Evolutionary conservation across 2,329 filamentous ascomycete genomes (phyloP), one percentile per base, ranked within the genome.

Genomic region (Pseudogymnoascus sp.): DNA sequence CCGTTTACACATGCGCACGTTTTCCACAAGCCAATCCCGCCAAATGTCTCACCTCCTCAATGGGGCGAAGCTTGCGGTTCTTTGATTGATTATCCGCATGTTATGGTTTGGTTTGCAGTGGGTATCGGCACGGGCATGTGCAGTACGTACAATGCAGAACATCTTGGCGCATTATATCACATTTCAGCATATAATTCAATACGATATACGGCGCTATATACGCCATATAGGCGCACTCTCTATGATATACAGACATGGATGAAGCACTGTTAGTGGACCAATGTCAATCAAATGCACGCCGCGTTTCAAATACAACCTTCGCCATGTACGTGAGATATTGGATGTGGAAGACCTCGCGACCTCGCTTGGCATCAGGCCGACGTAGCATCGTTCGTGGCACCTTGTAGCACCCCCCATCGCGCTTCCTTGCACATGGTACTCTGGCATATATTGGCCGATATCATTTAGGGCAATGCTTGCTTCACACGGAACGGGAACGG

Each of bases 221-320:
- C 4, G 26, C 26, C 7, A 33, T 53, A 56, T 56, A 56, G n/a
- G n/a, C 26, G 17, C 29, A 56, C 10, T 17, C 15, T 56, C n/a
- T 19, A 19, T 13, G 50, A 19, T 33, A 56, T 56, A 33, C 29
- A 56, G 50, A 29, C 50, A 56, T 56, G 6, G 9, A 7, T 13
- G 10, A 19, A 13, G 26, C 26, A 19, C 46, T 3, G 50, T 19
- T 19, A 33, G 26, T 56, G 26, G 50, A 33, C 11, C 11, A 56
- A 56, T 56, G 9, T 13, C 50, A 1, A 33, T 56, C 15, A 19
- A 33, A 56, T 56, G 50, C 50, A 33, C 17, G 50, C 10, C 29
- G 26, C 26, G 50, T 56, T 56, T 56, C 50, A 56, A 33, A 56
- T 56, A 56, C 50, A 56, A 56, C 50, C 26, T 53, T 56, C 29